Base-by-base conservation (phyloP, 1,284 basidiomycete species). In the Mycena citricolor region DNA sequence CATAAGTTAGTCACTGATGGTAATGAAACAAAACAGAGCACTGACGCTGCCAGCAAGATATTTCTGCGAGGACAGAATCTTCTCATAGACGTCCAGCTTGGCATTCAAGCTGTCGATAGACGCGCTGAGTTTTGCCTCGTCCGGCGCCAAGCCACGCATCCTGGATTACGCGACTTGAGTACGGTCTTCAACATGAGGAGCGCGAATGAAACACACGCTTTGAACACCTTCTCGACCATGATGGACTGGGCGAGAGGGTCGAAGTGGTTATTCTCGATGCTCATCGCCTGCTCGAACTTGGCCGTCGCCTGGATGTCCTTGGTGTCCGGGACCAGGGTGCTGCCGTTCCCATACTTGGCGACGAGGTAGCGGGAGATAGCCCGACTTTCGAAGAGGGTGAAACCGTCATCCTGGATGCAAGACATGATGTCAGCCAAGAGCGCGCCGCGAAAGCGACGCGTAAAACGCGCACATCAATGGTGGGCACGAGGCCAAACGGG, bases 401-500 rank as follows among this genome's bases (percentile, higher is more conserved):
- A 64, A 7, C 69, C 70, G 31, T 69, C 64, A 41, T 73, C 70
- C 36, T 77, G 71, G 29, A 75, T 30, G n/a, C 8, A 3, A n/a
- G 17, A n/a, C 11, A 22, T 36, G 5, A 22, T 19, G 32, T 4
- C 8, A 17, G 14, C 29, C 2, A 29, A 32, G 20, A 21, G 6
- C 5, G n/a, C n/a, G 11, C 23, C 17, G 8, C 8, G 8, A 4
- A 6, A 4, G 20, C 5, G 8, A 12, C 8, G 16, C 10, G 7
- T 13, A 6, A 19, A 26, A 31, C 16, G 35, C 6, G 6, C 61
- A 71, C 33, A 48, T 77, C 76, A 43, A 86, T 69, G 61, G 74
- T 79, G 2, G 83, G 83, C 44, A 84, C 61, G 58, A 80, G 74
- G 17, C 79, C 79, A 49, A 83, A 85, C 0, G 83, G 82, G 54